Evolutionary conservation across 75 land plant species (phyloP), one percentile per base, ranked within the genome.

Genomic region (Selaginella tamariscina): DNA sequence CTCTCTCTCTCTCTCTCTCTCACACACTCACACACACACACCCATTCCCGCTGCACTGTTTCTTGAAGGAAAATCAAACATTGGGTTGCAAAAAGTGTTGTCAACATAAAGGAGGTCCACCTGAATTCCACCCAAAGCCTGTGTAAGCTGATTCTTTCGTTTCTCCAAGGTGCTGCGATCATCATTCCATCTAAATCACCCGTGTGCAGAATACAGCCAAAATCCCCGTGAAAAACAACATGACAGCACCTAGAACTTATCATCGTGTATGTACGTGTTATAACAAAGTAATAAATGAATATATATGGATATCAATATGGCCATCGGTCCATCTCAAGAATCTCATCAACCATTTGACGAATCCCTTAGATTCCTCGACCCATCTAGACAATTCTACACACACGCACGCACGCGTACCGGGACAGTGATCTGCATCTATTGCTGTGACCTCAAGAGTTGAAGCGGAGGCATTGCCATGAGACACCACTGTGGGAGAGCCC

Each of bases 101-200:
- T 86, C 89, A 65, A 86, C 8, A 71, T 79, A 75, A 56, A 86
- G 83, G 5, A 70, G 27, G 54, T 81, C 78, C 31, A 86, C 68
- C 20, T 27, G 72, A 9, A 29, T 54, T 31, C 73, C 83, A 32
- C 72, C 33, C 2, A 86, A 74, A 49, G 80, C 75, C 66, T 67
- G 26, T 33, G 71, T 60, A 0, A 86, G 75, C 54, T 32, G 57
- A 21, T 56, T 32, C 56, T 72, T 79, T 31, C 68, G 76, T 11
- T 23, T 20, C 24, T 74, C 27, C 5, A 68, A 26, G 1, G 24
- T 68, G 2, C 30, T 20, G 8, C 79, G 59, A n/a, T 1, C 56
- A n/a, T 30, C 18, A 66, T 86, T 85, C 89, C 89, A 86, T 0
- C 89, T 83, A 66, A 83, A 86, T 83, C 86, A 18, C 89, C 89